Percentiles rank a stretch among this genome's conserved stretches.
These are phyloP conservation scores for Fusarium decemcellulare DNA, from an alignment of 2,329 filamentous ascomycete genomes.

Conservation along the genomic window DNA sequence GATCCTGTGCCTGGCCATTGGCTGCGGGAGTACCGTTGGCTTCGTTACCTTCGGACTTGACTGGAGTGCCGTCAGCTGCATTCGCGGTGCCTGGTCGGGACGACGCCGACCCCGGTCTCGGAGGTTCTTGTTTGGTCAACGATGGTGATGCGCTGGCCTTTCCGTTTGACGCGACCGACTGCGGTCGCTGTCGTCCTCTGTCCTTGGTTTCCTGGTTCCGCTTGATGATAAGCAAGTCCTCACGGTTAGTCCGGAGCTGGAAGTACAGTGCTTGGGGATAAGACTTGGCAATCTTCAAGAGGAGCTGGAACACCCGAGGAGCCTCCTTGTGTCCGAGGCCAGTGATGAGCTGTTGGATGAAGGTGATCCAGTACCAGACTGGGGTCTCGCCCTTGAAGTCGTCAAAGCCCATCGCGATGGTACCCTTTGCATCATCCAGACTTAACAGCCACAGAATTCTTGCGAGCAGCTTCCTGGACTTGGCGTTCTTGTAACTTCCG, in stretches of 20 bases:
- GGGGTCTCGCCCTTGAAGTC: slow-evolving; percentile 98
- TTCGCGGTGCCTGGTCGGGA: slow-evolving; percentile 68
- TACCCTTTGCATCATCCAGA: slow-evolving; percentile 89
- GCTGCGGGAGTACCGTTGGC: slow-evolving; percentile 47
- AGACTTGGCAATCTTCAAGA: slow-evolving; percentile 94
- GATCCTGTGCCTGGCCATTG: slow-evolving; percentile 44
- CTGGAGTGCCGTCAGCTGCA: slow-evolving; percentile 57
- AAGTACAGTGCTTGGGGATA: slow-evolving; percentile 98
- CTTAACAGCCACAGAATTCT: slow-evolving; percentile 96
- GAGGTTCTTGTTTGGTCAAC: slow-evolving; percentile 67
- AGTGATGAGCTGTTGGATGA: slow-evolving; percentile 95
- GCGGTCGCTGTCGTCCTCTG: slow-evolving; percentile 66
- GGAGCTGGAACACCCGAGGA: slow-evolving; percentile 85
- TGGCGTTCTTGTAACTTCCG: slow-evolving; percentile 96
- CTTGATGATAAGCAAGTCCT: slow-evolving; percentile 94
- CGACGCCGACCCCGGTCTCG: slow-evolving; percentile 53
- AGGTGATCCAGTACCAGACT: slow-evolving; percentile 99
- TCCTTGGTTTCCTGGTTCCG: slow-evolving; percentile 87
- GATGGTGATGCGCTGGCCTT: slow-evolving; percentile 64
- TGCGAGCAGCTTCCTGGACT: slow-evolving; percentile 93
- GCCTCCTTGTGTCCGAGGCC: slow-evolving; percentile 94
- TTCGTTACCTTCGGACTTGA: slow-evolving; percentile 63
- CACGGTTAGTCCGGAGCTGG: slow-evolving; percentile 90
- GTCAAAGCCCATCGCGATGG: slow-evolving; percentile 88
- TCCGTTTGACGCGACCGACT: slow-evolving; percentile 59